Conservation (phyloP, 2,329 filamentous ascomycete species). For the Tolypocladium inflatum region DNA sequence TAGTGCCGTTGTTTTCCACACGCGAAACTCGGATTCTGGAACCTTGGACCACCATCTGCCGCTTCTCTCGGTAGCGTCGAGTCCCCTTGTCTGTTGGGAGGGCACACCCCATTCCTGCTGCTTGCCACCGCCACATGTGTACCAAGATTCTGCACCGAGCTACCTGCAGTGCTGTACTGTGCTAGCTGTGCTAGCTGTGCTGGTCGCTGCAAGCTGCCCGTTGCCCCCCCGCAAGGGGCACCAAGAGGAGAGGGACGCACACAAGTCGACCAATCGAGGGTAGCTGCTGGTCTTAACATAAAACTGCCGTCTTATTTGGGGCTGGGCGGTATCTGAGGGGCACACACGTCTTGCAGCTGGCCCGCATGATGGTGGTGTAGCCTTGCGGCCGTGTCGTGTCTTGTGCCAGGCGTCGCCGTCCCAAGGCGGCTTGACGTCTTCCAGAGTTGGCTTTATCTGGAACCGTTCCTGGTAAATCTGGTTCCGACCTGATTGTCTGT, state of each 20-base stretch:
- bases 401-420: neutral
- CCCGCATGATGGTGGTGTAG: constrained; percentile 5
- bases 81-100: neutral
- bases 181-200: neutral
- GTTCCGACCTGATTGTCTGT: neutral
- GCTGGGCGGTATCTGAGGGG: neutral
- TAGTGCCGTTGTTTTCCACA: constrained; percentile 2
- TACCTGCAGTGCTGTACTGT: neutral
- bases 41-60: constrained; percentile 1
- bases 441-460: constrained; percentile 2
- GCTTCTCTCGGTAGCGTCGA: neutral
- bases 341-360: constrained; percentile 2
- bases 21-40: constrained; percentile 1
- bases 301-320: constrained; percentile 1
- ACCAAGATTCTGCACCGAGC: neutral
- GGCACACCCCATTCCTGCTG: neutral
- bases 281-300: neutral
- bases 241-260: neutral
- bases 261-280: constrained; percentile 1
- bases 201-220: neutral
- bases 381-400: constrained; percentile 1
- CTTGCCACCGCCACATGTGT: constrained; percentile 4
- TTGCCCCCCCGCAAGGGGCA: constrained; percentile 2
- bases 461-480: neutral
- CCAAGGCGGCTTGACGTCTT: constrained; percentile 1